Conservation (phyloP, 208 protist species). For the Naegleria lovaniensis region DNA sequence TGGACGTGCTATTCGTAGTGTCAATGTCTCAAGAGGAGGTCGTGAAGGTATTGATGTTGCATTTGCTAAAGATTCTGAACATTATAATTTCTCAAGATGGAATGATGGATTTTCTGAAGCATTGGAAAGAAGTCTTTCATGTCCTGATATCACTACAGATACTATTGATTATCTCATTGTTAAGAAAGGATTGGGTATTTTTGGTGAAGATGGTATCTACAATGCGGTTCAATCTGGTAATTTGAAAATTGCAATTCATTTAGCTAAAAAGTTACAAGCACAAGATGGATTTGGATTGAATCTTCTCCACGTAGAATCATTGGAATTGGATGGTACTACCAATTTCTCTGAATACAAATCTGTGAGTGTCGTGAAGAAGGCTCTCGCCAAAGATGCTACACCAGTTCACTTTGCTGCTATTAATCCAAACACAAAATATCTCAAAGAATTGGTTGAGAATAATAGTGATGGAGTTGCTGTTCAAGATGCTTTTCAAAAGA, state of each 20-base stretch:
- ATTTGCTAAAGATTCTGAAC: neutral
- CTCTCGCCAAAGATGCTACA: neutral
- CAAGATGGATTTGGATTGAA: constrained; percentile 1
- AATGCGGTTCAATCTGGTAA: neutral
- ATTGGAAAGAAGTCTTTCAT: neutral
- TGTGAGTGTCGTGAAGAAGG: neutral
- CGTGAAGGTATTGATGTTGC: constrained; percentile 10
- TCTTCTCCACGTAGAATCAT: constrained; percentile 1
- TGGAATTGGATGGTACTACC: neutral
- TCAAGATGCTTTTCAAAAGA: neutral
- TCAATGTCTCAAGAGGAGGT: neutral
- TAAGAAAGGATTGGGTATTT: neutral
- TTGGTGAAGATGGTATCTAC: neutral
- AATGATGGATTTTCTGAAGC: neutral
- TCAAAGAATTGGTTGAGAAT: neutral
- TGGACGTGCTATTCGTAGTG: neutral
- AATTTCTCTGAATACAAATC: neutral
- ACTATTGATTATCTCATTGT: constrained; percentile 9
- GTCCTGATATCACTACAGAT: neutral
- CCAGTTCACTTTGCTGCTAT: constrained; percentile 15
- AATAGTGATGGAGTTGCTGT: neutral
- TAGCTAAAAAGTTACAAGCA: neutral
- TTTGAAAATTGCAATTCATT: neutral
- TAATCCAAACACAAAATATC: constrained; percentile 16
- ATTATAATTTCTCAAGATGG: neutral